Evolutionary conservation across 2,329 filamentous ascomycete species (phyloP).

Genomic region (Fusarium chaquense): DNA sequence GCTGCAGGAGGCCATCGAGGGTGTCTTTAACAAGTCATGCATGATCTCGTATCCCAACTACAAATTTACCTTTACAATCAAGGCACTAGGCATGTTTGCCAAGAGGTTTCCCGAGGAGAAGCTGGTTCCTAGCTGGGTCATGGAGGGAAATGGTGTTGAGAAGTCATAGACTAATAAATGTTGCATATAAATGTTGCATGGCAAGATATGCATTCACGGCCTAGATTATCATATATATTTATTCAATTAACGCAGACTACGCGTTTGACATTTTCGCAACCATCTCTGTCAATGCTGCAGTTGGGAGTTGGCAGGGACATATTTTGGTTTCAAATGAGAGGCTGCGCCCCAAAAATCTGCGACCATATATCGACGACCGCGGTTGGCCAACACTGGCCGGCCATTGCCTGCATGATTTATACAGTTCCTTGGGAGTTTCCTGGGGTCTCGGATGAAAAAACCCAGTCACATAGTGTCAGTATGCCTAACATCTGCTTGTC

Average conservation of each 20-base stretch:
- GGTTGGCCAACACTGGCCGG: neutral
- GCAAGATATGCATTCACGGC: neutral
- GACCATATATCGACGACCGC: neutral
- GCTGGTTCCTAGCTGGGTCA: slow-evolving; percentile 52
- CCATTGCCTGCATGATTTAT: neutral
- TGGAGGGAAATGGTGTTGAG: slow-evolving; percentile 4
- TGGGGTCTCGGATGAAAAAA: too few species aligned
- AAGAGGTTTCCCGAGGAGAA: slow-evolving; percentile 75
- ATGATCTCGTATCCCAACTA: slow-evolving; percentile 99
- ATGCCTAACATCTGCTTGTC: too few species aligned
- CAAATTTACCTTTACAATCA: slow-evolving; percentile 95
- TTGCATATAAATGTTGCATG: neutral
- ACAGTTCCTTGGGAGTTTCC: neutral
- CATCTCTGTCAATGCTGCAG: neutral
- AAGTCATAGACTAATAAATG: neutral
- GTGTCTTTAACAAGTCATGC: slow-evolving; percentile 98
- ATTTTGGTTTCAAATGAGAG: neutral
- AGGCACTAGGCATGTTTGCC: slow-evolving; percentile 91
- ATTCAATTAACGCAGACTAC: neutral
- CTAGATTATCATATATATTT: neutral
- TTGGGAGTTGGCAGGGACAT: too few species aligned
- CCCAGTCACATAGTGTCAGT: too few species aligned
- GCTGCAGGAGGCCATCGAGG: slow-evolving; percentile 95
- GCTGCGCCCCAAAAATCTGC: neutral
- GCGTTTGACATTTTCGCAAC: too few species aligned